A percentile compares a stretch with the other conserved stretches of the same genome.
Evolutionary conservation across 305 asterid species (phyloP).

Genomic region (Fraxinus platypoda): DNA sequence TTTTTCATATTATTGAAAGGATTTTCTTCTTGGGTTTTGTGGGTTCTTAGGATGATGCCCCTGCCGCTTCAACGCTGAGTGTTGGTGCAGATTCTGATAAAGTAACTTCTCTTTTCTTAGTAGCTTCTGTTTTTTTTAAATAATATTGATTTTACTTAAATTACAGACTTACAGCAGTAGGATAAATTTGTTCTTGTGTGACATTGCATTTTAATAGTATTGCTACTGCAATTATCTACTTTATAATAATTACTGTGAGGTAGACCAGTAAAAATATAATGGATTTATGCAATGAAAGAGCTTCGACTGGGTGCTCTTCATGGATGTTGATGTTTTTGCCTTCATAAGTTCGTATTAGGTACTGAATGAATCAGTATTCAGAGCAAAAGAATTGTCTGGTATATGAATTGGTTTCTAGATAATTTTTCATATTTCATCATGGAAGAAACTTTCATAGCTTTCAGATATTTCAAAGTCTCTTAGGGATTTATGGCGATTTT

Average conservation of each 20-base stretch:
- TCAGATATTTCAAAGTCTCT: not conserved
- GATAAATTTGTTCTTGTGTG: not conserved
- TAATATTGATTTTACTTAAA: not conserved
- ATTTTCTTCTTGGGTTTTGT: slow-evolving; percentile 22
- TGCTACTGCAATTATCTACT: not conserved
- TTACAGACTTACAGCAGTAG: not conserved
- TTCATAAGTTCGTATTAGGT: not conserved
- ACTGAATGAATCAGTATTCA: not conserved
- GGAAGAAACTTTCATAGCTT: not conserved
- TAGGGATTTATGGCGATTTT: not conserved
- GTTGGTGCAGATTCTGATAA: slow-evolving; percentile 61
- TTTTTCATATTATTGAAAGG: not conserved
- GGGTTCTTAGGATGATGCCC: slow-evolving; percentile 46
- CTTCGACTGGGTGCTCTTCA: not conserved
- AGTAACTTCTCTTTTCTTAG: slow-evolving; percentile 34
- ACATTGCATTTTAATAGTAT: not conserved
- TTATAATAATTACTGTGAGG: not conserved
- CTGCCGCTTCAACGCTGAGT: slow-evolving; percentile 45
- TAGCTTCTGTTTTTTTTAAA: not conserved
- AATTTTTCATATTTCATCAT: not conserved
- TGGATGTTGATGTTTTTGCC: not conserved
- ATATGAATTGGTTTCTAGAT: not conserved
- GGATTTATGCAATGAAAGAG: not conserved
- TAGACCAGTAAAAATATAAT: not conserved
- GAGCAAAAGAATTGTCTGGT: not conserved